phyloP scores from a whole-genome alignment of 768 basidiomycete genomes.

The Tylopilus rubrobrunneus region DNA sequence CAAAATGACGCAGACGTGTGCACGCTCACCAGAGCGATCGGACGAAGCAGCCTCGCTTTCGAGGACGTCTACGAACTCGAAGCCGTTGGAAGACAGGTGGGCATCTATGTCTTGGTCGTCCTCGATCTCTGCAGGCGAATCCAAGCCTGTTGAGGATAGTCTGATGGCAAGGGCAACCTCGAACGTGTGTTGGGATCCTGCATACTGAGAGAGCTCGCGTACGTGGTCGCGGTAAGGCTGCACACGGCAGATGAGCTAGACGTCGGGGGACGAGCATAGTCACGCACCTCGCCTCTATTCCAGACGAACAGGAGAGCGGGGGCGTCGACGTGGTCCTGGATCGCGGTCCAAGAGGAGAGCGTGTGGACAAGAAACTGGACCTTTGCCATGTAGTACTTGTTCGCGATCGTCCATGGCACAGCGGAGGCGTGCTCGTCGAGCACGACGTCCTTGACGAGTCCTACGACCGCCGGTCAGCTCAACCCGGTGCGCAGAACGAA shows the following conservation, averaged over 20 bases:
- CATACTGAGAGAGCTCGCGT: conserved; percentile 42
- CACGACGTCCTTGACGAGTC: conserved; percentile 18
- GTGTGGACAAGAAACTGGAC: conserved; percentile 62
- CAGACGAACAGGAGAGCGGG: conserved; percentile 78
- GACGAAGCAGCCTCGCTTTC: conserved; percentile 4
- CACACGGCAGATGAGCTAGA: conserved; percentile 4
- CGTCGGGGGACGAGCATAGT: not conserved
- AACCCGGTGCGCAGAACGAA: not conserved
- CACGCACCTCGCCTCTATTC: conserved; percentile 56
- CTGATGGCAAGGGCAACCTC: conserved; percentile 74
- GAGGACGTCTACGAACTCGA: conserved; percentile 65
- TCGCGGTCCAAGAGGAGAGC: conserved; percentile 40
- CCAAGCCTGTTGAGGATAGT: conserved; percentile 30
- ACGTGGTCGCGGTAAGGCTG: conserved; percentile 62
- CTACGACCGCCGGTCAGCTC: conserved; percentile 21
- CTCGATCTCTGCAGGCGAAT: conserved; percentile 30
- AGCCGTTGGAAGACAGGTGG: conserved; percentile 64
- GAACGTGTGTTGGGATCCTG: conserved; percentile 47
- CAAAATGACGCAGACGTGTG: not conserved
- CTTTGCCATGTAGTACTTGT: conserved; percentile 78
- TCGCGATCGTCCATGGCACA: conserved; percentile 72
- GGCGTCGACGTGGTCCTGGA: conserved; percentile 35
- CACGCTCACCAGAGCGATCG: conserved; percentile 18
- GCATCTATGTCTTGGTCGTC: conserved; percentile 59
- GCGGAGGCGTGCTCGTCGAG: conserved; percentile 14